Evolutionary conservation across 352 stramenopile species (phyloP).

Genomic region (Pythium plurisporium): DNA sequence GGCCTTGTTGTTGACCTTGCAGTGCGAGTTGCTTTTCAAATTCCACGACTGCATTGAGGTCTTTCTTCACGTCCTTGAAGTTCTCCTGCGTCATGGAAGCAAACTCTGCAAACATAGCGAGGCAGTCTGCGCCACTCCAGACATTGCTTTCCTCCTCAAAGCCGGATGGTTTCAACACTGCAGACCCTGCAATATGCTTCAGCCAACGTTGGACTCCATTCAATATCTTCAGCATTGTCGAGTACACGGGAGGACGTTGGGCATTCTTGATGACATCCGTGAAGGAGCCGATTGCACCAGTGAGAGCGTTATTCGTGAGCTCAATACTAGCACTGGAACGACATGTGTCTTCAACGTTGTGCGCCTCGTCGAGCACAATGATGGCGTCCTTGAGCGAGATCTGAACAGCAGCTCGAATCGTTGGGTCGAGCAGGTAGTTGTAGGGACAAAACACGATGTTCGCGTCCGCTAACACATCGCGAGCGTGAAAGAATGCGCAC

Average conservation of each 20-base stretch:
- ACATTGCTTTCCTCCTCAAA: constrained; percentile 76
- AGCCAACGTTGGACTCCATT: constrained; percentile 65
- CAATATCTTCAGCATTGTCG: constrained; percentile 51
- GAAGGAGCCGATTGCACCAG: constrained; percentile 57
- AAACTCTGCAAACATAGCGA: constrained; percentile 74
- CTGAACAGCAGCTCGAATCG: constrained; percentile 58
- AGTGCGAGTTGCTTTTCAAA: constrained; percentile 46
- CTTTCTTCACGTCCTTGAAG: constrained; percentile 34
- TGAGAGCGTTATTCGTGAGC: constrained; percentile 48
- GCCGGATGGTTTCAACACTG: constrained; percentile 47
- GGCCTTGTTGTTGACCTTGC: constrained; percentile 3
- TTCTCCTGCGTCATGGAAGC: constrained; percentile 45
- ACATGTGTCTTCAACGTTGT: constrained; percentile 87
- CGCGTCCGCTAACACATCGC: constrained; percentile 40
- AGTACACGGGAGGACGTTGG: constrained; percentile 37
- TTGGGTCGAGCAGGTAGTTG: constrained; percentile 82
- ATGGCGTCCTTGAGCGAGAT: constrained; percentile 77
- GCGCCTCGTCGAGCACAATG: constrained; percentile 80
- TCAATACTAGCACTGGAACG: constrained; percentile 74
- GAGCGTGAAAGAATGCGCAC: constrained; percentile 76
- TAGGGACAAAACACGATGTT: constrained; percentile 88
- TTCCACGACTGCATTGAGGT: constrained; percentile 43
- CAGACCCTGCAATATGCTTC: constrained; percentile 36
- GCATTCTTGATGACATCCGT: constrained; percentile 58
- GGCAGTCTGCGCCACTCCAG: constrained; percentile 51